Evolutionary conservation across 805 yeast species (phyloP).

Genomic region (Ogataea allantospora): DNA sequence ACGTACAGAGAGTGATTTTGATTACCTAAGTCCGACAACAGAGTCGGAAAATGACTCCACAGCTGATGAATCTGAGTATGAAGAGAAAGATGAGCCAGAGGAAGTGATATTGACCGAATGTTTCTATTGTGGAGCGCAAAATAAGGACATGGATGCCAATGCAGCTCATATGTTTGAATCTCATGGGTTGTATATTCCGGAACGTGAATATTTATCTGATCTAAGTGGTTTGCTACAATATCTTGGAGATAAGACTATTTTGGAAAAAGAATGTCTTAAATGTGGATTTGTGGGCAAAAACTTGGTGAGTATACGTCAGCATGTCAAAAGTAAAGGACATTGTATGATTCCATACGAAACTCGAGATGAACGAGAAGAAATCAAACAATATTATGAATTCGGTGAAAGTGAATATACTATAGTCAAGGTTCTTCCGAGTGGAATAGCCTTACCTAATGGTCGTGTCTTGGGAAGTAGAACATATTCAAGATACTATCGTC

Average conservation of each 20-base stretch:
- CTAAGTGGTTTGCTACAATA: slow-evolving; percentile 66
- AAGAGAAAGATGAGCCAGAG: slow-evolving; percentile 12
- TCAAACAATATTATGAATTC: slow-evolving; percentile 79
- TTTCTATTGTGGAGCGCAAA: slow-evolving; percentile 47
- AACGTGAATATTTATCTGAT: slow-evolving; percentile 65
- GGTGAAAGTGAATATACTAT: slow-evolving; percentile 31
- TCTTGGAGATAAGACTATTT: slow-evolving; percentile 71
- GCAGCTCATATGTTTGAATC: slow-evolving; percentile 69
- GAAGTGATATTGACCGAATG: slow-evolving; percentile 43
- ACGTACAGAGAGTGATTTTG: slow-evolving; percentile 16
- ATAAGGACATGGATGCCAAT: slow-evolving; percentile 40
- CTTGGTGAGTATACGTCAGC: slow-evolving; percentile 83
- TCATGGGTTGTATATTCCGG: slow-evolving; percentile 90
- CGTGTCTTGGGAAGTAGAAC: slow-evolving; percentile 76
- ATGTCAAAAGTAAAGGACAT: slow-evolving; percentile 79
- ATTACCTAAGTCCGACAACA: slow-evolving; percentile 1
- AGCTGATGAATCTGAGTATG: slow-evolving; percentile 19
- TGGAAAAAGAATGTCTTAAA: slow-evolving; percentile 76
- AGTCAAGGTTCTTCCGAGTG: slow-evolving; percentile 35
- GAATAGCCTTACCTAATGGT: slow-evolving; percentile 77
- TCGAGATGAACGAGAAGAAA: slow-evolving; percentile 64
- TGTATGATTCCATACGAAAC: slow-evolving; percentile 86
- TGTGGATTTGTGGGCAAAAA: slow-evolving; percentile 80
- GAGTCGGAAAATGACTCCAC: slow-evolving; percentile 16
- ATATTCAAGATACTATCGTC: slow-evolving; percentile 65